Evolutionary conservation across 768 basidiomycete species (phyloP).

Genomic region (Agrocybe chaxingu): DNA sequence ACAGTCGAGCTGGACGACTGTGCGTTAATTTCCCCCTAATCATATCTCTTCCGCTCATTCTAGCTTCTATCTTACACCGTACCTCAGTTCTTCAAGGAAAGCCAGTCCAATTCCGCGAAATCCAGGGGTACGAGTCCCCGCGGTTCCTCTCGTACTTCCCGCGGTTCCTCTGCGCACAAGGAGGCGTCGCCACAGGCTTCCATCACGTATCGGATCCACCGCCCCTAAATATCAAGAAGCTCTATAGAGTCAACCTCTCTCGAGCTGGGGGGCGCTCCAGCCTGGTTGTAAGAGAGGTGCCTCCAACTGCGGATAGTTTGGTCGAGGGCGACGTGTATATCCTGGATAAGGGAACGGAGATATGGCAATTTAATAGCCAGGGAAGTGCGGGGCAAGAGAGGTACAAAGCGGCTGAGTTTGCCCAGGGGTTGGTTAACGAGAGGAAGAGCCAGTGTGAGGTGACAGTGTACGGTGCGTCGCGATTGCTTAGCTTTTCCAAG

Average conservation of each 20-base stretch:
- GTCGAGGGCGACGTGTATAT: conserved; percentile 56
- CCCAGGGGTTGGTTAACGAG: conserved; percentile 38
- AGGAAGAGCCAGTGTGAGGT: conserved; percentile 40
- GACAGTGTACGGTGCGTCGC: conserved; percentile 44
- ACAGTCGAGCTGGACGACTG: conserved; percentile 66
- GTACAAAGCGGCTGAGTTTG: conserved; percentile 62
- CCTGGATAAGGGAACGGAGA: conserved; percentile 49
- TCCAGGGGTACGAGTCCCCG: conserved; percentile 55
- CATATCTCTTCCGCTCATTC: background rate
- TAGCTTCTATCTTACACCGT: background rate
- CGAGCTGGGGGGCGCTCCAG: conserved; percentile 21
- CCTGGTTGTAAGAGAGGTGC: conserved; percentile 49
- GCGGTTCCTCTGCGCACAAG: conserved; percentile 24
- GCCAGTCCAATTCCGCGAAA: conserved; percentile 61
- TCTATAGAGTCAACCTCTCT: conserved; percentile 48
- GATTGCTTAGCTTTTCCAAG: background rate
- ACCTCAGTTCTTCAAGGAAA: conserved; percentile 48
- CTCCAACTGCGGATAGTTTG: conserved; percentile 41
- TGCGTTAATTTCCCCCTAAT: conserved; percentile 24
- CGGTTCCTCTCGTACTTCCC: conserved; percentile 32
- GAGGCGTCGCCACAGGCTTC: conserved; percentile 29
- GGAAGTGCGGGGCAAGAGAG: conserved; percentile 52
- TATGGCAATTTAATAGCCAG: conserved; percentile 59
- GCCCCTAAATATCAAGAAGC: conserved; percentile 36
- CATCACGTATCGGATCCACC: conserved; percentile 27